Conservation (phyloP, 1,284 basidiomycete species). For the Ustilago cynodontis region DNA sequence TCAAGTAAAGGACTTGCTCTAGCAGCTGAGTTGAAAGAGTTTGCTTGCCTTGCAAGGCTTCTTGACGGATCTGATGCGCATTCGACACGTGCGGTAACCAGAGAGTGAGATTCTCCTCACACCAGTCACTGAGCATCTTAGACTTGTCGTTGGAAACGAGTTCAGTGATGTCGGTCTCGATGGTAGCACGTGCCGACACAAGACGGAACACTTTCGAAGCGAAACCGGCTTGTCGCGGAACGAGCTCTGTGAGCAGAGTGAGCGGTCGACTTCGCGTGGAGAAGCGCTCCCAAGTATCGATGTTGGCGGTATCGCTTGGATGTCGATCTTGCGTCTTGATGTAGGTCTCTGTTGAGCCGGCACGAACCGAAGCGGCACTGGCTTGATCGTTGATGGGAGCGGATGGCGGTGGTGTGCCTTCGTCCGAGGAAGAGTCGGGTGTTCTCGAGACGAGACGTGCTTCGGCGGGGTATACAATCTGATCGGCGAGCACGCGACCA, state of each 20-base stretch:
- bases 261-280: conserved; percentile 42
- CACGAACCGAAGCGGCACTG: not conserved
- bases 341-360: conserved; percentile 16
- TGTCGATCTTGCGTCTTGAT: conserved; percentile 35
- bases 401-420: conserved; percentile 14
- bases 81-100: conserved; percentile 47
- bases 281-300: conserved; percentile 46
- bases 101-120: conserved; percentile 39
- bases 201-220: conserved; percentile 47
- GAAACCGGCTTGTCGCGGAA: conserved; percentile 42
- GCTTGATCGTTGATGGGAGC: not conserved
- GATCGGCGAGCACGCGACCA: conserved; percentile 37
- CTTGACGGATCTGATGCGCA: conserved; percentile 40
- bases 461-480: conserved; percentile 44
- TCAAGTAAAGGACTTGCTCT: conserved; percentile 45
- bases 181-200: conserved; percentile 41
- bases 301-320: conserved; percentile 29
- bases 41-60: conserved; percentile 31
- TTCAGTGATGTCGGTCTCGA: conserved; percentile 43
- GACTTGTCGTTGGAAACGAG: conserved; percentile 37
- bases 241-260: conserved; percentile 44
- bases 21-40: conserved; percentile 43
- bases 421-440: conserved; percentile 33
- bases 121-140: conserved; percentile 48
- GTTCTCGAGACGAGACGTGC: conserved; percentile 32